Evolutionary conservation across 805 yeast genomes (phyloP).

Genomic region (Nakazawaea molendinolei): DNA sequence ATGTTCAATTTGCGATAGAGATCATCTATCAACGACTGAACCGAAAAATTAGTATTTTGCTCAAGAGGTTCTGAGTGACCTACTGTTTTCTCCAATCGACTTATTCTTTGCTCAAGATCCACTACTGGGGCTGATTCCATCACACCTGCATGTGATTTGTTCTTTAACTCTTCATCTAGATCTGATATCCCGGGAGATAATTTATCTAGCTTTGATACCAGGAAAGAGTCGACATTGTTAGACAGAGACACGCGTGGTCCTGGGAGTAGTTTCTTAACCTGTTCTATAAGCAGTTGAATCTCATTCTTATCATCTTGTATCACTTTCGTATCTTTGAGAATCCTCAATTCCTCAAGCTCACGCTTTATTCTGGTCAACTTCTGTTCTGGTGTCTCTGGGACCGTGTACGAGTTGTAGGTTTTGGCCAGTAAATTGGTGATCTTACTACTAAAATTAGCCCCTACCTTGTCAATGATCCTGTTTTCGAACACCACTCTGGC

Average conservation of each 20-base stretch:
- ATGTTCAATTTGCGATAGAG: conserved; percentile 18
- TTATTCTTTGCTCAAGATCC: conserved; percentile 14
- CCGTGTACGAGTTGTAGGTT: not conserved
- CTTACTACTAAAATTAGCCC: conserved; percentile 7
- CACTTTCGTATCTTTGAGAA: not conserved
- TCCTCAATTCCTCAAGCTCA: conserved; percentile 12
- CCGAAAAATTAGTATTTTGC: conserved; percentile 8
- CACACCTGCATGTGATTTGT: no score
- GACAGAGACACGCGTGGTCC: no score
- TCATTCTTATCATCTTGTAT: not conserved
- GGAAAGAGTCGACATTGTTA: no score
- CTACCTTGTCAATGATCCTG: not conserved
- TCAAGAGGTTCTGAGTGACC: conserved; percentile 11
- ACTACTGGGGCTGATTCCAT: conserved; percentile 1
- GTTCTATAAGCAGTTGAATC: not conserved
- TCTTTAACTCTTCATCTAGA: no score
- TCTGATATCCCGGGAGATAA: no score
- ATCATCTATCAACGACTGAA: conserved; percentile 21
- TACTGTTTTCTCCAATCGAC: conserved; percentile 12
- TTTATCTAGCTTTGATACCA: no score
- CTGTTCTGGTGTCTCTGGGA: conserved; percentile 8
- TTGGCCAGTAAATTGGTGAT: not conserved
- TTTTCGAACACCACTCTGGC: conserved; percentile 10
- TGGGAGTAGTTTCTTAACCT: no score
- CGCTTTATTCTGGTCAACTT: conserved; percentile 10